Evolutionary conservation across 306 rosid genomes (phyloP).

Genomic region (Mimosa pudica): DNA sequence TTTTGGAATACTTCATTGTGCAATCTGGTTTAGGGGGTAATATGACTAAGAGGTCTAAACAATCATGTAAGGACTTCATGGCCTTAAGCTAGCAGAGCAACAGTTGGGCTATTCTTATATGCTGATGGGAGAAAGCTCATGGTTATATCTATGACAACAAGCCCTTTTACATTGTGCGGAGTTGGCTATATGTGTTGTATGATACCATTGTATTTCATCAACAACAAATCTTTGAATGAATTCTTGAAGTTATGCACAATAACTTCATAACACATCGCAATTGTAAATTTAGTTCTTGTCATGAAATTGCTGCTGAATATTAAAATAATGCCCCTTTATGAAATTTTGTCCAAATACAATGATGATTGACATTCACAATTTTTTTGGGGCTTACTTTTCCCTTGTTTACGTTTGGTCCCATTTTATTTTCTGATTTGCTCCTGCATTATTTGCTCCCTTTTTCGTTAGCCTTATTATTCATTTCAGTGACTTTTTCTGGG

Average conservation of each 20-base stretch:
- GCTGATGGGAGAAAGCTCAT: conserved; percentile 5
- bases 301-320: neutral
- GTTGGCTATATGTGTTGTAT: no score
- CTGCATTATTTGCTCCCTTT: neutral
- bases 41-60: conserved; percentile 18
- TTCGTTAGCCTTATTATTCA: neutral
- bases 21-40: conserved; percentile 18
- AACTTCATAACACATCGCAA: neutral
- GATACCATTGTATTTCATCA: no score
- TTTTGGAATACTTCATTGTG: conserved; percentile 21
- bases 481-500: neutral
- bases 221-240: no score
- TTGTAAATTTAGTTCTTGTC: conserved; percentile 15
- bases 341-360: neutral
- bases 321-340: conserved; percentile 1
- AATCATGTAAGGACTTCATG: conserved; percentile 8
- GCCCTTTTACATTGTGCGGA: no score
- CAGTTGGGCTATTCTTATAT: conserved; percentile 5
- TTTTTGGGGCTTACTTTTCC: neutral
- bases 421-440: neutral
- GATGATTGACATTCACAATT: neutral
- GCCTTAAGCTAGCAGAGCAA: conserved; percentile 4
- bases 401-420: neutral
- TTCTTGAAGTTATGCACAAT: no score
- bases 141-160: neutral